Conservation (phyloP, 331 rosid genomes). For the Saraca asoca region DNA sequence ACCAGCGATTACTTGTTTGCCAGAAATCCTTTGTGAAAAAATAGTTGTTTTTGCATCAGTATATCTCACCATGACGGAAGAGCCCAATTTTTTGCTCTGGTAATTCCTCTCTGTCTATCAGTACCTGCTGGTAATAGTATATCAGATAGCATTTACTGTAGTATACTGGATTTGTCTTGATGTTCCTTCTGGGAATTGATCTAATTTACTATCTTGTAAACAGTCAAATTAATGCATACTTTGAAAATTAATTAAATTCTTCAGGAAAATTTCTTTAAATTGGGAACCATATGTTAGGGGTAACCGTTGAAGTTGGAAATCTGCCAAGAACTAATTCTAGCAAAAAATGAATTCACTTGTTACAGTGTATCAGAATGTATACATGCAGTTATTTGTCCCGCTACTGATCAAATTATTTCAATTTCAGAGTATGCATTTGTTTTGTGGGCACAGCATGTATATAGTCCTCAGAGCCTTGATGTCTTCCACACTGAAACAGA, state of each 20-base stretch:
- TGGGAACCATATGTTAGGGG: too few species aligned
- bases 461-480: conserved; percentile 50
- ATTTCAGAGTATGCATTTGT: conserved; percentile 53
- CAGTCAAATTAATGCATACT: too few species aligned
- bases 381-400: conserved; percentile 15
- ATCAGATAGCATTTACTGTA: too few species aligned
- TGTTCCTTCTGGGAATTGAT: not conserved
- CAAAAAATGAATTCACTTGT: conserved; percentile 14
- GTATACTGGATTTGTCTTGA: not conserved
- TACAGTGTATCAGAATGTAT: not conserved
- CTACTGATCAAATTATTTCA: not conserved
- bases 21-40: conserved; percentile 87
- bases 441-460: conserved; percentile 47
- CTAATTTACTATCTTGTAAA: not conserved
- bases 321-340: conserved; percentile 6
- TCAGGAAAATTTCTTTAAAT: not conserved
- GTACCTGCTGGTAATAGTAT: not conserved
- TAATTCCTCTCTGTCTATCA: conserved; percentile 38
- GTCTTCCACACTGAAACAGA: conserved; percentile 42
- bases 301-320: not conserved
- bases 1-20: conserved; percentile 90
- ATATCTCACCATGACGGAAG: conserved; percentile 45
- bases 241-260: not conserved
- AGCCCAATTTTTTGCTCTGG: conserved; percentile 62
- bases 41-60: conserved; percentile 50